phyloP scores from a whole-genome alignment of 2,329 filamentous ascomycete genomes.

The Metarhizium robertsii region DNA sequence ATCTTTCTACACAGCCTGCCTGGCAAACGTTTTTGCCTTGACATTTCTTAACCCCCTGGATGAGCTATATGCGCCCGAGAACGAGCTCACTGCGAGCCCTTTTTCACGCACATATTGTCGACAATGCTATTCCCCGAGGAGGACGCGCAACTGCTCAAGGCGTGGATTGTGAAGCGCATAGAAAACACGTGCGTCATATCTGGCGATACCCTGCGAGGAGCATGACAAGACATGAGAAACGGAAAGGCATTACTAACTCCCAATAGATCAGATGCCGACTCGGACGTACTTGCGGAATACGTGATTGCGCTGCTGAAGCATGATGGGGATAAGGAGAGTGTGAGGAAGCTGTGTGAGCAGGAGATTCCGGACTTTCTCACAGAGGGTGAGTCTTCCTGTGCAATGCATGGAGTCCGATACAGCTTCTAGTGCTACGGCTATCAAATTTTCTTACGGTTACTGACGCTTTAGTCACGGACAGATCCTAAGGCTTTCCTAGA shows the following conservation, averaged over 20 bases:
- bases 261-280: conserved; percentile 66
- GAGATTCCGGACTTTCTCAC: conserved; percentile 69
- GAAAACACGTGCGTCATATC: conserved; percentile 57
- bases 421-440: not conserved
- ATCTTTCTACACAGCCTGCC: not conserved
- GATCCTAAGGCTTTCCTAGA: conserved; percentile 49
- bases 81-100: not conserved
- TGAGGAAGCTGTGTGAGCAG: conserved; percentile 58
- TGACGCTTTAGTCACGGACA: conserved; percentile 7
- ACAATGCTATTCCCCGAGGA: conserved; percentile 55
- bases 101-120: not conserved
- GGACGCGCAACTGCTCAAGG: conserved; percentile 56
- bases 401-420: not conserved
- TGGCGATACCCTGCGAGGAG: not conserved
- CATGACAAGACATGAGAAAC: not conserved
- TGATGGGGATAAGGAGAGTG: conserved; percentile 54
- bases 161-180: conserved; percentile 69
- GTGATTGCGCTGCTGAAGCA: conserved; percentile 68
- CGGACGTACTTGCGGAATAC: conserved; percentile 75
- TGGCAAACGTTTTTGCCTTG: not conserved
- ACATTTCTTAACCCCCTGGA: not conserved
- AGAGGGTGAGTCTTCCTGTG: conserved; percentile 39
- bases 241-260: conserved; percentile 5
- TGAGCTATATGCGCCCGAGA: not conserved
- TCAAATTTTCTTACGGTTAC: not conserved